Evolutionary conservation across 306 rosid genomes (phyloP), one percentile per base, ranked within the genome.

Genomic region (Senna siamea): DNA sequence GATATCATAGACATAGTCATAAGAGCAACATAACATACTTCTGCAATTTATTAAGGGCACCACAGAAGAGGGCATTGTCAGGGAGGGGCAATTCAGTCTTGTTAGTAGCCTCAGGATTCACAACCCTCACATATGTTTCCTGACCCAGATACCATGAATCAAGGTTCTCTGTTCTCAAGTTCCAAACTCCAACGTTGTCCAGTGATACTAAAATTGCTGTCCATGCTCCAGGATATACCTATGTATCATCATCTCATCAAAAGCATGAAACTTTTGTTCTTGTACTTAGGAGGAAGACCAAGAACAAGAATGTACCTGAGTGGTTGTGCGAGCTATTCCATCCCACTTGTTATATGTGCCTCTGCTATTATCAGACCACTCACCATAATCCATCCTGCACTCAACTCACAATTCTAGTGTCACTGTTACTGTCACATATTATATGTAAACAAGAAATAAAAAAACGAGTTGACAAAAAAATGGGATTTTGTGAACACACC

Each of bases 221-320:
- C 98, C 98, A 91, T 58, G 97, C 98, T 82, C 96, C 97, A 18
- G 98, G 94, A 84, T 93, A 93, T 22, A 93, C 98, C 98, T 91
- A 78, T 3, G 70, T 7, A 64, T 32, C 44, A 61, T 47, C 15
- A 44, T 7, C 57, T 32, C 44, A 61, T 47, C 15, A 44, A 74
- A 53, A 9, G 12, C 9, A 40, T 48, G 66, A 55, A 35, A 50
- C 32, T 26, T 26, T 52, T 57, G 9, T n/a, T 56, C 19, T 46
- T 18, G 30, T 70, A 65, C 1, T 1, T 6, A 35, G 9, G 51
- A 77, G 66, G 47, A 46, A 35, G 30, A 26, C 1, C 30, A 26
- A 26, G 30, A 26, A 26, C 30, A 26, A 26, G 30, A 47, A 60
- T 6, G 12, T 83, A 91, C 98, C 98, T 93, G 98, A 17, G 86